These are phyloP conservation scores for Irpex rosettiformis DNA, from an alignment of 1,284 basidiomycete species.

Conservation along the genomic window DNA sequence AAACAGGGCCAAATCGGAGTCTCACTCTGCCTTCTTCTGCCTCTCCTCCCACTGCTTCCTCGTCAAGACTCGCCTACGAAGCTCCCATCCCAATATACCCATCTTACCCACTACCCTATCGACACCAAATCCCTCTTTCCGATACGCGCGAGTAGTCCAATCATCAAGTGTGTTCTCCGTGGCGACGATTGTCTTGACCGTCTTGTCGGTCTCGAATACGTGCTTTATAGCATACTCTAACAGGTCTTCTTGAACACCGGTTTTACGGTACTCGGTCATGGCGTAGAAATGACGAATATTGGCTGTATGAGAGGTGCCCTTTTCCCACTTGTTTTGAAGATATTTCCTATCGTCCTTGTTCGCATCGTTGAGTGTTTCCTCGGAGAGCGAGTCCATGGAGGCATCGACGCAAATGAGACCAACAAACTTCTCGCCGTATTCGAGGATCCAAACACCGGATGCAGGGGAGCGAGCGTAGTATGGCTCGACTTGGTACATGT, in stretches of 20 bases:
- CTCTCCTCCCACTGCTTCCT: conserved; percentile 10
- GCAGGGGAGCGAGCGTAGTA: conserved; percentile 62
- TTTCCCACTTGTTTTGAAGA: conserved; percentile 17
- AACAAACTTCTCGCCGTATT: conserved; percentile 56
- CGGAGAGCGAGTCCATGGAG: conserved; percentile 34
- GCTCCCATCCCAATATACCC: conserved; percentile 54
- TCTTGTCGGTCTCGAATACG: conserved; percentile 46
- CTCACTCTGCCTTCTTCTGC: neutral
- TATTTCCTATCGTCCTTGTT: conserved; percentile 19
- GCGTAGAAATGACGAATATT: conserved; percentile 78
- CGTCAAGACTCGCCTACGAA: conserved; percentile 11
- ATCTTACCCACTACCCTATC: conserved; percentile 39
- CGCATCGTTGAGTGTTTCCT: conserved; percentile 24
- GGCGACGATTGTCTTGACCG: conserved; percentile 43
- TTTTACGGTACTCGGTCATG: conserved; percentile 56
- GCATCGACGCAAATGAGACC: conserved; percentile 73
- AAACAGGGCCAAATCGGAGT: neutral
- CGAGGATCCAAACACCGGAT: conserved; percentile 68
- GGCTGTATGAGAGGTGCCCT: conserved; percentile 43
- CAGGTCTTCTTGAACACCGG: conserved; percentile 64
- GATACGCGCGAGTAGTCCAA: conserved; percentile 47
- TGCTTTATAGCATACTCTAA: conserved; percentile 54
- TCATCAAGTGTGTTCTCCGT: conserved; percentile 47
- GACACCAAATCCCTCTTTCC: conserved; percentile 47
- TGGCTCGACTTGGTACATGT: conserved; percentile 48